Conservation (phyloP, 2,329 filamentous ascomycete genomes). For the Fusarium kyushuense region DNA sequence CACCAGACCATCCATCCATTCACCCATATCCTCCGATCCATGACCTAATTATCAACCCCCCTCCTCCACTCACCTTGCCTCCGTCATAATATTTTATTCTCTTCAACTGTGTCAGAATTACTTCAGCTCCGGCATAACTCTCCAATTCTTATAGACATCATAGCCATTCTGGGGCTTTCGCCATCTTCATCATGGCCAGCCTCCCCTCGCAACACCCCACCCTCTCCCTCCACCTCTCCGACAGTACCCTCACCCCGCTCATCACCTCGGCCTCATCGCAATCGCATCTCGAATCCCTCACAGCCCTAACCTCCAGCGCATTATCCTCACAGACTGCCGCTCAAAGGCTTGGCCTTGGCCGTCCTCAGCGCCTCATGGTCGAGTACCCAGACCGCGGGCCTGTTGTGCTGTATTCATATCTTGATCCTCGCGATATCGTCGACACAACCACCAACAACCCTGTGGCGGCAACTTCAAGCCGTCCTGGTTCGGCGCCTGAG, state of each 20-base stretch:
- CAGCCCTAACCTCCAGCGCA: constrained; percentile 64
- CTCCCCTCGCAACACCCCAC: constrained; percentile 63
- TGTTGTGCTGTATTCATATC: constrained; percentile 60
- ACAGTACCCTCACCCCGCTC: constrained; percentile 68
- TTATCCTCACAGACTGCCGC: constrained; percentile 66
- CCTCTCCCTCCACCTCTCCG: constrained; percentile 68
- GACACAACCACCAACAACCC: constrained; percentile 30
- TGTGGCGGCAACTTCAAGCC: constrained; percentile 18
- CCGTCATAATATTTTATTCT: constrained; percentile 23
- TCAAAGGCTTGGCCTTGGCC: constrained; percentile 64
- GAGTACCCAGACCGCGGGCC: constrained; percentile 62
- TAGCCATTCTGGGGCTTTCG: constrained; percentile 13
- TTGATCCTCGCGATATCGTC: constrained; percentile 54
- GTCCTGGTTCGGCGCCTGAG: constrained; percentile 33
- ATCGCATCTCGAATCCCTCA: constrained; percentile 63
- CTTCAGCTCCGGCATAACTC: neutral
- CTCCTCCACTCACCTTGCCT: constrained; percentile 28
- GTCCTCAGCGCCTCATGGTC: constrained; percentile 68
- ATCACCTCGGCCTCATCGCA: constrained; percentile 64
- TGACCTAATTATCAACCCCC: constrained; percentile 29
- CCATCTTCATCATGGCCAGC: constrained; percentile 51
- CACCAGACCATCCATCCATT: constrained; percentile 31
- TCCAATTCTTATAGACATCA: neutral
- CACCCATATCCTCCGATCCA: constrained; percentile 28
- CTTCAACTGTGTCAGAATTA: constrained; percentile 13